Evolutionary conservation across 441 rosid species (phyloP).

Genomic region (Gossypium trilobum): DNA sequence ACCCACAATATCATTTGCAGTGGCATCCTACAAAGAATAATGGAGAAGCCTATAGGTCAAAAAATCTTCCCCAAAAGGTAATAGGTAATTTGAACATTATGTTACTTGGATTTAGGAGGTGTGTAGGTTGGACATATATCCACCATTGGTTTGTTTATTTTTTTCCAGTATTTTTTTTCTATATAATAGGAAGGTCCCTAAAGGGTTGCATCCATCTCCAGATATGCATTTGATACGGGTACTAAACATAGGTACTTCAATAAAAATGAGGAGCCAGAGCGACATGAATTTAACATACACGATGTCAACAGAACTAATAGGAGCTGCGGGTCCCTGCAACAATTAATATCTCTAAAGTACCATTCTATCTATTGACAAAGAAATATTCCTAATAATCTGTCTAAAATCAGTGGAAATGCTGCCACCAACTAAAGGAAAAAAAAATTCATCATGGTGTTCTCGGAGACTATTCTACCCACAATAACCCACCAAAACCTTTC

Average conservation of each 20-base stretch:
- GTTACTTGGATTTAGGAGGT: no score
- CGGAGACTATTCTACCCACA: not conserved
- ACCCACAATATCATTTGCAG: constrained; percentile 63
- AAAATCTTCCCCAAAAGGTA: not conserved
- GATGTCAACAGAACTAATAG: not conserved
- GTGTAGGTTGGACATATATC: not conserved
- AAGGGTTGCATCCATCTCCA: not conserved
- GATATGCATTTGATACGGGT: not conserved
- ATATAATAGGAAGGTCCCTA: not conserved
- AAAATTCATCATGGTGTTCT: not conserved
- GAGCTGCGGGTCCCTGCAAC: not conserved
- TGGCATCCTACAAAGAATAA: constrained; percentile 51
- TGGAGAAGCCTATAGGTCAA: not conserved
- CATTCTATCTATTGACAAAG: not conserved
- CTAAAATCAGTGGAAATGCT: not conserved
- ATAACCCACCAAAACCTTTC: not conserved
- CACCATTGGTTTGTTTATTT: not conserved
- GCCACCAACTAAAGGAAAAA: not conserved
- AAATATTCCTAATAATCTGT: not conserved
- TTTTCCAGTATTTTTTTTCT: not conserved
- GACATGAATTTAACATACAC: not conserved
- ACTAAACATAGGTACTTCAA: not conserved
- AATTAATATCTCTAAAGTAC: not conserved
- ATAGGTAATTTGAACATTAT: not conserved
- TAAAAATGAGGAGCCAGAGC: not conserved